Conservation (phyloP, 1,139 yeast genomes). For the Kodamaea ohmeri region DNA sequence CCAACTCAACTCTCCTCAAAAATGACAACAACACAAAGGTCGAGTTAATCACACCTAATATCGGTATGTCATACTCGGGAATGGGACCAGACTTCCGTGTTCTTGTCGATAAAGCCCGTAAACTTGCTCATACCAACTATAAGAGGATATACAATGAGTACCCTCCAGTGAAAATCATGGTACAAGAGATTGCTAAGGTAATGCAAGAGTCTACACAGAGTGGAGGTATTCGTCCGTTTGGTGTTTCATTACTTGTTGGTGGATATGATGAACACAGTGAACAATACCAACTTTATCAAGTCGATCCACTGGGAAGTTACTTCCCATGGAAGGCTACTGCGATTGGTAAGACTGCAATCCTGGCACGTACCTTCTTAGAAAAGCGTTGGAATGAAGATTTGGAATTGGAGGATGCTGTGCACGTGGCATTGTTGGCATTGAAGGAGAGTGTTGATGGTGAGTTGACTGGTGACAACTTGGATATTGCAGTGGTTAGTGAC, state of each 20-base stretch:
- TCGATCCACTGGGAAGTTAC: slow-evolving; percentile 96
- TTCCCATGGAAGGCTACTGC: slow-evolving; percentile 99
- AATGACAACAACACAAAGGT: slow-evolving; percentile 76
- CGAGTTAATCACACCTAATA: slow-evolving; percentile 85
- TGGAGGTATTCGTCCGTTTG: slow-evolving; percentile 98
- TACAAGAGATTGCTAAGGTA: slow-evolving; percentile 90
- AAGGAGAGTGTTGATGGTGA: slow-evolving; percentile 98
- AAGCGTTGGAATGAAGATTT: slow-evolving; percentile 97
- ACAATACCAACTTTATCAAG: slow-evolving; percentile 82
- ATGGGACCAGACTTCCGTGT: slow-evolving; percentile 99
- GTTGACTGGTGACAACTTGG: slow-evolving; percentile 94
- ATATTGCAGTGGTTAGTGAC: slow-evolving; percentile 82
- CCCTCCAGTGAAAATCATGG: slow-evolving; percentile 93
- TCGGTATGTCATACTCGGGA: slow-evolving; percentile 96
- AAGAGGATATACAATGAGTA: slow-evolving; percentile 93
- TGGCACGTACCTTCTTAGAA: slow-evolving; percentile 95
- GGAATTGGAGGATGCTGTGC: slow-evolving; percentile 97
- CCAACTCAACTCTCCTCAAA: slow-evolving; percentile 74
- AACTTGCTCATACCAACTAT: slow-evolving; percentile 88
- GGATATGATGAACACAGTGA: slow-evolving; percentile 85
- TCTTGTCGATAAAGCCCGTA: slow-evolving; percentile 88
- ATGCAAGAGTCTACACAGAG: slow-evolving; percentile 99
- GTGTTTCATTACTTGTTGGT: slow-evolving; percentile 90
- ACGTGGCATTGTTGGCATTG: slow-evolving; percentile 88
- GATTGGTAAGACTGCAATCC: slow-evolving; percentile 89